A percentile compares a stretch with the other conserved stretches of the same genome.
Evolutionary conservation across 306 rosid species (phyloP).

Genomic region (Gynostemma pentaphyllum): DNA sequence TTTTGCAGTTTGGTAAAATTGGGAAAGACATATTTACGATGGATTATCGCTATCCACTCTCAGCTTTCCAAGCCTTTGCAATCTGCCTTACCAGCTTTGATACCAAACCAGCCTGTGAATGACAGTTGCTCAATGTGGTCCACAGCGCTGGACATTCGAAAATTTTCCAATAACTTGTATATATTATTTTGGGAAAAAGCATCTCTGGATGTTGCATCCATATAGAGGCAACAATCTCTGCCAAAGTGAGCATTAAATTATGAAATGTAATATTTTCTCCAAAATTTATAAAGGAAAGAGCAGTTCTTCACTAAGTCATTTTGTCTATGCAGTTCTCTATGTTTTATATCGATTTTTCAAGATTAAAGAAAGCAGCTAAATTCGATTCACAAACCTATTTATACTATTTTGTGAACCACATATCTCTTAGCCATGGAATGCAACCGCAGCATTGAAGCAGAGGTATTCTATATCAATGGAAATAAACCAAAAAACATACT

Average conservation of each 20-base stretch:
- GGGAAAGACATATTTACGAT: slow-evolving; percentile 93
- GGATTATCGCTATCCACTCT: slow-evolving; percentile 93
- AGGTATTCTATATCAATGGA: no score
- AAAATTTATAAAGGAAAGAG: background rate
- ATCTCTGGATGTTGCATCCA: background rate
- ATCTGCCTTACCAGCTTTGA: slow-evolving; percentile 93
- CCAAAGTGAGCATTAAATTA: background rate
- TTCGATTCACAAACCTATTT: no score
- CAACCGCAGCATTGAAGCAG: no score
- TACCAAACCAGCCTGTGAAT: slow-evolving; percentile 96
- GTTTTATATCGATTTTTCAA: no score
- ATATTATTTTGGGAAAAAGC: slow-evolving; percentile 7
- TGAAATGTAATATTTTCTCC: background rate
- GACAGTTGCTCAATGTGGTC: slow-evolving; percentile 13
- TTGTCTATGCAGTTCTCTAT: no score
- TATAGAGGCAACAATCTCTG: background rate
- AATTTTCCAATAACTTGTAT: background rate
- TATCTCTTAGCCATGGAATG: no score
- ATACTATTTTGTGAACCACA: no score
- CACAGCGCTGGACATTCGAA: background rate
- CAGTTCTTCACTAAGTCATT: no score
- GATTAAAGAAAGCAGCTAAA: no score
- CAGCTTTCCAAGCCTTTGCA: slow-evolving; percentile 94
- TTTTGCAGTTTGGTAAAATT: slow-evolving; percentile 84
- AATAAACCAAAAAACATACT: no score